Conservation (phyloP, 768 basidiomycete genomes). For the Mycena floridula region DNA sequence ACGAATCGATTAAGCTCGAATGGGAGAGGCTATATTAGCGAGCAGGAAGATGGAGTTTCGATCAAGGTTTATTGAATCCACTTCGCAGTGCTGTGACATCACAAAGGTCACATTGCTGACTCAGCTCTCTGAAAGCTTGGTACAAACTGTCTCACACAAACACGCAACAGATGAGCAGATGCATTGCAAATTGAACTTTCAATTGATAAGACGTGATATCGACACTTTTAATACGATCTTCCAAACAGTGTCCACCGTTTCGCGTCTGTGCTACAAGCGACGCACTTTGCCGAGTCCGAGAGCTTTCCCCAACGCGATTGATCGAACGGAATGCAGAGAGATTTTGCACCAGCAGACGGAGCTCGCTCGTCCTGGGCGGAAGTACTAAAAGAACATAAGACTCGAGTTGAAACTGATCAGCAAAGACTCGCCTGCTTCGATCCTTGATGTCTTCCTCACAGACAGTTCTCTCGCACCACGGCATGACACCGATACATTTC, state of each 20-base stretch:
- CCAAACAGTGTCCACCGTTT: conserved; percentile 99
- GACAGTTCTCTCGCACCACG: conserved; percentile 90
- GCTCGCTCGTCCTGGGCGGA: conserved; percentile 92
- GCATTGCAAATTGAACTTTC: no score
- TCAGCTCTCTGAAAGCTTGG: no score
- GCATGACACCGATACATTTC: conserved; percentile 83
- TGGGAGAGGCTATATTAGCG: no score
- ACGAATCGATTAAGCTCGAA: no score
- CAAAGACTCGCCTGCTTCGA: conserved; percentile 72
- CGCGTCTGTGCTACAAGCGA: conserved; percentile 80
- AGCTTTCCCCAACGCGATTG: conserved; percentile 83
- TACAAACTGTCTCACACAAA: no score
- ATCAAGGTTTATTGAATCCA: no score
- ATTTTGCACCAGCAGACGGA: conserved; percentile 96
- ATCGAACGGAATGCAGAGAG: conserved; percentile 93
- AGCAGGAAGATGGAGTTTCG: no score
- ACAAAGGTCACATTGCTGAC: no score
- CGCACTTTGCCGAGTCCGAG: conserved; percentile 92
- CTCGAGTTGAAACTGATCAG: conserved; percentile 8
- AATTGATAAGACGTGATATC: no score
- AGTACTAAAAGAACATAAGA: conserved; percentile 38
- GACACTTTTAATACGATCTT: conserved; percentile 73
- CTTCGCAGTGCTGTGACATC: no score
- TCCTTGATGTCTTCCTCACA: conserved; percentile 99
- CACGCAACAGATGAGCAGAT: no score